These are phyloP conservation scores for Aspergillus chevalieri DNA, from an alignment of 2,329 filamentous ascomycete species.

Conservation along the genomic window DNA sequence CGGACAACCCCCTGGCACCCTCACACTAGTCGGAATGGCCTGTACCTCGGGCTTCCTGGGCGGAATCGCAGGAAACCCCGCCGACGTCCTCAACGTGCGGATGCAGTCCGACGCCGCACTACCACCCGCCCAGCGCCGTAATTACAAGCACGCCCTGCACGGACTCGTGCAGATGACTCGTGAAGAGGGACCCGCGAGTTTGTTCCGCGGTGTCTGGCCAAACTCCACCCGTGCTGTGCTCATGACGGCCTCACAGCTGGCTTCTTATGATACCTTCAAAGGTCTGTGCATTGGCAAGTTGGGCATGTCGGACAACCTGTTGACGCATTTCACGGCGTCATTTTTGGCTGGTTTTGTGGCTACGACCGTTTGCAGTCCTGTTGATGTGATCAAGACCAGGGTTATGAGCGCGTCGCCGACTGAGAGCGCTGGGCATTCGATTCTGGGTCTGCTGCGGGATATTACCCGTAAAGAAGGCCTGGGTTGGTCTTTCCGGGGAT, in stretches of 20 bases:
- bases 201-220: constrained; percentile 71
- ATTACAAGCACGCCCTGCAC: constrained; percentile 84
- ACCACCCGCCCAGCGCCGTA: constrained; percentile 64
- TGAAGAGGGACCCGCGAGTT: constrained; percentile 67
- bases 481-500: constrained; percentile 60
- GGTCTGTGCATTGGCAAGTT: constrained; percentile 47
- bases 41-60: constrained; percentile 79
- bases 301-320: constrained; percentile 50
- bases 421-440: constrained; percentile 36
- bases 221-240: constrained; percentile 58
- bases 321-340: constrained; percentile 57
- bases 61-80: constrained; percentile 85
- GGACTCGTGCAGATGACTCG: constrained; percentile 81
- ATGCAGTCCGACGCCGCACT: constrained; percentile 93
- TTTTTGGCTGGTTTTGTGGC: constrained; percentile 61
- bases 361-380: constrained; percentile 61
- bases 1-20: constrained; percentile 57
- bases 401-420: constrained; percentile 53
- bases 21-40: constrained; percentile 75
- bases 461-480: constrained; percentile 54
- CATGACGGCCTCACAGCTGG: constrained; percentile 60
- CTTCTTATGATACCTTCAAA: constrained; percentile 61
- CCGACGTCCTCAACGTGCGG: constrained; percentile 93
- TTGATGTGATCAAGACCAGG: constrained; percentile 62
- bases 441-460: constrained; percentile 47